These are phyloP conservation scores for Penicillium subrubescens DNA, from an alignment of 495 filamentous ascomycete genomes.

Conservation along the genomic window DNA sequence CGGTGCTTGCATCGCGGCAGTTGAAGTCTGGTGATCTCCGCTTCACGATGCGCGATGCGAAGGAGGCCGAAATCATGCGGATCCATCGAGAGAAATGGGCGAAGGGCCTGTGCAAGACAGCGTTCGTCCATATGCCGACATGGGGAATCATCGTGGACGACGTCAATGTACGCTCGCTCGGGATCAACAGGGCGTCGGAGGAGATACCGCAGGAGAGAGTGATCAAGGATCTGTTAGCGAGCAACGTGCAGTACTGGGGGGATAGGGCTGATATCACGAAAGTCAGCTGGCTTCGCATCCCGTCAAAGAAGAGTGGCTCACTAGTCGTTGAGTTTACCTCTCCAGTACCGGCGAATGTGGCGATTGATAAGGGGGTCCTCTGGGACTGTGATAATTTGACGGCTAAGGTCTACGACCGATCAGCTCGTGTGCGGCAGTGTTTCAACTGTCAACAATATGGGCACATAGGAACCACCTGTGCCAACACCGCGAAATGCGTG, in stretches of 20 bases:
- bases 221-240: neutral
- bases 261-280: neutral
- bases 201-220: neutral
- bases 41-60: neutral
- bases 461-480: constrained; percentile 9
- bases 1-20: neutral
- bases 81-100: neutral
- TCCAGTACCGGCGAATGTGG: neutral
- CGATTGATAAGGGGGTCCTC: neutral
- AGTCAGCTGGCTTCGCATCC: neutral
- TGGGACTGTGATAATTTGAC: neutral
- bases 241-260: neutral
- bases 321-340: constrained; percentile 1
- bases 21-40: constrained; percentile 5
- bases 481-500: neutral
- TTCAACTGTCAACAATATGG: constrained; percentile 5
- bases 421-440: constrained; percentile 5
- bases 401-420: constrained; percentile 5
- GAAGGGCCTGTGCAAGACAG: neutral
- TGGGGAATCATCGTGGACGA: constrained; percentile 3
- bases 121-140: neutral
- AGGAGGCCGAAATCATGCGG: constrained; percentile 1
- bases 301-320: neutral
- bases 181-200: neutral
- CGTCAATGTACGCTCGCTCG: neutral